These are phyloP conservation scores for Salvia sclarea DNA, from an alignment of 305 asterid species.

Conservation along the genomic window DNA sequence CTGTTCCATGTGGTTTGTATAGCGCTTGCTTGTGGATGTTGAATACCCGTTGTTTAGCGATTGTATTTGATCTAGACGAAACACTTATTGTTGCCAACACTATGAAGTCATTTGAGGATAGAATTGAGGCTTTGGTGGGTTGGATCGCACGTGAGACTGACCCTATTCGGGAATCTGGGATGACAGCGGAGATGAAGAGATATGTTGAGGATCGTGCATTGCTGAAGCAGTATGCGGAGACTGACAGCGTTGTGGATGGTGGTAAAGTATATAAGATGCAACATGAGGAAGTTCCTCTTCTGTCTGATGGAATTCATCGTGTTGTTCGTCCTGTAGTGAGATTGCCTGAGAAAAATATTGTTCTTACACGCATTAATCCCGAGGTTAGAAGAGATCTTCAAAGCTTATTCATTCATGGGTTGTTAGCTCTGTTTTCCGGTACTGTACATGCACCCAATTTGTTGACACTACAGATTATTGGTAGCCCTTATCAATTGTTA, in stretches of 20 bases:
- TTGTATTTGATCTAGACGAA: conserved; percentile 97
- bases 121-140: conserved; percentile 66
- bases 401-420: conserved; percentile 21
- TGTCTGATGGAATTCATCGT: conserved; percentile 60
- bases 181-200: conserved; percentile 92
- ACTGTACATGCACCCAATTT: conserved; percentile 23
- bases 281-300: conserved; percentile 77
- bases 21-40: conserved; percentile 70
- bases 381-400: conserved; percentile 66
- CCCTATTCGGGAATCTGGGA: conserved; percentile 72
- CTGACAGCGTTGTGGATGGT: conserved; percentile 73
- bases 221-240: conserved; percentile 91
- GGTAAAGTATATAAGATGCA: conserved; percentile 64
- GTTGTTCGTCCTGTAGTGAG: conserved; percentile 88
- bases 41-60: conserved; percentile 82
- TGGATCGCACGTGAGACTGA: conserved; percentile 80
- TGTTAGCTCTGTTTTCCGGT: conserved; percentile 20
- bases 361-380: conserved; percentile 95
- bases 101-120: conserved; percentile 96
- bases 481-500: background rate
- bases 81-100: conserved; percentile 98
- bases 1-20: conserved; percentile 75
- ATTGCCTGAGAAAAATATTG: conserved; percentile 76
- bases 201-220: conserved; percentile 83
- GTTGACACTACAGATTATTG: conserved; percentile 18